These are phyloP conservation scores for Leccinum boreale DNA, from an alignment of 768 basidiomycete genomes.

Conservation along the genomic window DNA sequence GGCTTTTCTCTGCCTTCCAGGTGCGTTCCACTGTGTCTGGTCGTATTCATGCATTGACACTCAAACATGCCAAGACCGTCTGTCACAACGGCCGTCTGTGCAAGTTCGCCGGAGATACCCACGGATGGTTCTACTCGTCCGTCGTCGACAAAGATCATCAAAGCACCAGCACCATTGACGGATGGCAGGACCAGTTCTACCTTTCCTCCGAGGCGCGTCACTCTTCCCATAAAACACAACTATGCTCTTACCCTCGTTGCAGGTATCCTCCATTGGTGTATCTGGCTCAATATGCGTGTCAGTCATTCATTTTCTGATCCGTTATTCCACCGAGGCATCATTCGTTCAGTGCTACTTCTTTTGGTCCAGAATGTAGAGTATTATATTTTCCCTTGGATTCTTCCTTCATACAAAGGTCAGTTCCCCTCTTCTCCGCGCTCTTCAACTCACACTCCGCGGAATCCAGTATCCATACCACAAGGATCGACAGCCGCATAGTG, in stretches of 20 bases:
- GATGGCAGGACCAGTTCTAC: constrained; percentile 44
- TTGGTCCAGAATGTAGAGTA: constrained; percentile 52
- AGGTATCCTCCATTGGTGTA: constrained; percentile 53
- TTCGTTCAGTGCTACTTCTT: constrained; percentile 49
- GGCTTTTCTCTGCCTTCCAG: constrained; percentile 45
- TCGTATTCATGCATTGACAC: not conserved
- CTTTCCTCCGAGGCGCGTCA: constrained; percentile 28
- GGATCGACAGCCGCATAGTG: constrained; percentile 37
- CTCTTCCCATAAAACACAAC: not conserved
- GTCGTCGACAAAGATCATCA: constrained; percentile 9
- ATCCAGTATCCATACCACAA: constrained; percentile 13
- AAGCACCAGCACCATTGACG: constrained; percentile 1
- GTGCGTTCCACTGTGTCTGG: constrained; percentile 30
- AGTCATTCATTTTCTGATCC: constrained; percentile 19
- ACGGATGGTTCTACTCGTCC: constrained; percentile 49
- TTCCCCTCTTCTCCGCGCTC: not conserved
- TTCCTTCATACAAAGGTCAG: constrained; percentile 36
- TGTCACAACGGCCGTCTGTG: constrained; percentile 30
- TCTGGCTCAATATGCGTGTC: constrained; percentile 50
- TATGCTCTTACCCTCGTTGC: not conserved
- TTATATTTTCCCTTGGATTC: constrained; percentile 42
- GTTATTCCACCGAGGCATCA: constrained; percentile 13
- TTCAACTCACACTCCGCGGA: not conserved
- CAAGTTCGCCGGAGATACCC: constrained; percentile 48
- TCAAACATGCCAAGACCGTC: constrained; percentile 29